Percentiles rank a stretch among this genome's conserved stretches.
phyloP scores from a whole-genome alignment of 768 basidiomycete species.

The Lactarius sanguifluus region DNA sequence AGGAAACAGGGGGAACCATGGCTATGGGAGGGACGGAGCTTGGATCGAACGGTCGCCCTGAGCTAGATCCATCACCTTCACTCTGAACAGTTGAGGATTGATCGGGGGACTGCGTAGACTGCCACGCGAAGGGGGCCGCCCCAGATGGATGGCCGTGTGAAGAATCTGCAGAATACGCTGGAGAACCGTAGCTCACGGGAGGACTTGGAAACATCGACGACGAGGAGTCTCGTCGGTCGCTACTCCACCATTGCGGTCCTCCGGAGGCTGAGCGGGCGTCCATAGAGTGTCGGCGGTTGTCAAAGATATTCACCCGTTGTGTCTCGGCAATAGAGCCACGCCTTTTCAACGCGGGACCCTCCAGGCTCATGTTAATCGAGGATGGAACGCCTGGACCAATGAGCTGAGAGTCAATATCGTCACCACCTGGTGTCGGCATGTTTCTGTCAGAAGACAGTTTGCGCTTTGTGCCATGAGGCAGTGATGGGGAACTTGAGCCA shows the following conservation, averaged over 20 bases:
- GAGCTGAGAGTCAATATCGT: constrained; percentile 67
- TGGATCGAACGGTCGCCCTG: constrained; percentile 51
- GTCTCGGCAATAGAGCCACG: constrained; percentile 83
- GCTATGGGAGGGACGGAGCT: constrained; percentile 36
- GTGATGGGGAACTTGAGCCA: constrained; percentile 29
- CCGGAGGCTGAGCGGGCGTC: constrained; percentile 51
- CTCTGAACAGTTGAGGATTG: constrained; percentile 39
- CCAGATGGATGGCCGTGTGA: constrained; percentile 62
- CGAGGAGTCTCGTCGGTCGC: constrained; percentile 72
- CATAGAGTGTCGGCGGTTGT: constrained; percentile 68
- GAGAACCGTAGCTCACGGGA: constrained; percentile 50
- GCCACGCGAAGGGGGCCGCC: constrained; percentile 74
- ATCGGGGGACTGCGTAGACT: constrained; percentile 43
- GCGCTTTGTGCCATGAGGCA: constrained; percentile 68
- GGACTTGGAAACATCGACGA: constrained; percentile 68
- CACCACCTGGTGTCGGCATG: constrained; percentile 50
- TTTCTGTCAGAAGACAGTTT: constrained; percentile 76
- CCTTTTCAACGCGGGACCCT: constrained; percentile 75
- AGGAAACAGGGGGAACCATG: constrained; percentile 59
- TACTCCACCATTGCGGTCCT: constrained; percentile 53
- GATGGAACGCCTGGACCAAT: constrained; percentile 67
- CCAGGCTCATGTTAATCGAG: constrained; percentile 55
- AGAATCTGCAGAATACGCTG: constrained; percentile 62
- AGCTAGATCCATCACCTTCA: constrained; percentile 29
- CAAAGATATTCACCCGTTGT: constrained; percentile 69